Evolutionary conservation across 1,139 yeast genomes (phyloP).

Genomic region (Blastobotrys buckinghamii): DNA sequence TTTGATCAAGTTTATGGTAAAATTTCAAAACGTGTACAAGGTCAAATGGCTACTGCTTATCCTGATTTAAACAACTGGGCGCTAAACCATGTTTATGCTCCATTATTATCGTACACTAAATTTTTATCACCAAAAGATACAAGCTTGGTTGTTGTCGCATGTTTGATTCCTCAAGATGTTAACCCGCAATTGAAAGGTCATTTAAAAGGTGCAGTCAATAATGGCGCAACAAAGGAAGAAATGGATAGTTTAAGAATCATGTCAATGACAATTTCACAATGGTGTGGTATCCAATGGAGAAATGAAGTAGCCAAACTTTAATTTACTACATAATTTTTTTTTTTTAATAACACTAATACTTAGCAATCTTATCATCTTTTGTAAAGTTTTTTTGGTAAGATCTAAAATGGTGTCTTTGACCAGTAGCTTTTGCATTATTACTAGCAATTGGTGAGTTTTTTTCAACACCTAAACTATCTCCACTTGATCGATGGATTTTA

Average conservation of each 20-base stretch:
- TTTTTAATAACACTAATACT: neutral
- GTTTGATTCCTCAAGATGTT: slow-evolving; percentile 90
- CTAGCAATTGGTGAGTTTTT: too few relatives aligned
- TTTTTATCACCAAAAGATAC: slow-evolving; percentile 66
- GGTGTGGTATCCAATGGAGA: slow-evolving; percentile 72
- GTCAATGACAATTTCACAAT: slow-evolving; percentile 60
- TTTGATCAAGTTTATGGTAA: slow-evolving; percentile 77
- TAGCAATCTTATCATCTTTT: too few relatives aligned
- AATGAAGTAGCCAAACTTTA: slow-evolving; percentile 53
- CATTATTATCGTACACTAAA: slow-evolving; percentile 62
- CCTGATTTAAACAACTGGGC: slow-evolving; percentile 82
- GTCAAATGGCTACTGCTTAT: slow-evolving; percentile 66
- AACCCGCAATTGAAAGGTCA: slow-evolving; percentile 92
- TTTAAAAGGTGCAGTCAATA: slow-evolving; percentile 73
- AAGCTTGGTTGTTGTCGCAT: slow-evolving; percentile 68
- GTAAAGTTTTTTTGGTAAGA: neutral
- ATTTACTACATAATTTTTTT: neutral
- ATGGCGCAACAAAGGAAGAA: slow-evolving; percentile 66
- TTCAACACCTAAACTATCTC: too few relatives aligned
- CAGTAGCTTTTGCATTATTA: too few relatives aligned
- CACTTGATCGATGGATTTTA: too few relatives aligned
- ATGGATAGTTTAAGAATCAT: slow-evolving; percentile 54
- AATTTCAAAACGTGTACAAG: slow-evolving; percentile 58
- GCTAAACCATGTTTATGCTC: slow-evolving; percentile 68
- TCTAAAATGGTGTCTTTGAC: neutral